Base-by-base conservation (phyloP, 75 land plant genomes). In the Pinus albicaulis region DNA sequence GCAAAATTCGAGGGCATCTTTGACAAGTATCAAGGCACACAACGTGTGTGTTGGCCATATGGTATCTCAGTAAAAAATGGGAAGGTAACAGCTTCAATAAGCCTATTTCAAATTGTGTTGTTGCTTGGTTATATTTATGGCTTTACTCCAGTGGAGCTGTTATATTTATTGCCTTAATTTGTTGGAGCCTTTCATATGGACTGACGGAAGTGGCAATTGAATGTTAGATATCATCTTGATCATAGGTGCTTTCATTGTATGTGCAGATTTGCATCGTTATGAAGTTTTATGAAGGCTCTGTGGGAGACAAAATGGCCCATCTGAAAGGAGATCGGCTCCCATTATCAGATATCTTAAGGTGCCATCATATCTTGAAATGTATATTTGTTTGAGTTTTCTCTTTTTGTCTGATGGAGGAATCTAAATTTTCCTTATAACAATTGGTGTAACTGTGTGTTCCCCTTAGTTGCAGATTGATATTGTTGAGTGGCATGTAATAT, bases 201-300 rank as follows among this genome's bases (percentile, higher is more conserved):
- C 48, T 68, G 44, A 16, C 6, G 8, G 31, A 59, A 0, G 23
- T 60, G 71, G 28, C 31, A 74, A 52, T 74, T 55, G 23, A 52
- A 57, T 5, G 24, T 26, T 14, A 36, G 64, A 34, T 73, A 64
- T 62, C 36, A 24, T 22, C 16, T 41, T 68, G 22, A 68, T 22
- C 24, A 20, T 5, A n/a, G 4, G 22, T 6, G 13, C 53, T 80
- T 81, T 69, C 25, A 36, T 60, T 59, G 28, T 38, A 19, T 24
- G 64, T 62, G 11, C 81, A 97, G 99, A 65, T 98, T 57, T 95
- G 99, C 76, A 89, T 95, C 31, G 79, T 90, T 22, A 95, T 91
- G 91, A 97, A 95, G 77, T 92, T 91, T 36, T 95, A 89, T 77
- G 98, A 97, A 55, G 92, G 98, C 44, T 97, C 99, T 19, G 60